Conservation (phyloP, 1,139 yeast genomes). For the Sugiyamaella grinbergsii region DNA sequence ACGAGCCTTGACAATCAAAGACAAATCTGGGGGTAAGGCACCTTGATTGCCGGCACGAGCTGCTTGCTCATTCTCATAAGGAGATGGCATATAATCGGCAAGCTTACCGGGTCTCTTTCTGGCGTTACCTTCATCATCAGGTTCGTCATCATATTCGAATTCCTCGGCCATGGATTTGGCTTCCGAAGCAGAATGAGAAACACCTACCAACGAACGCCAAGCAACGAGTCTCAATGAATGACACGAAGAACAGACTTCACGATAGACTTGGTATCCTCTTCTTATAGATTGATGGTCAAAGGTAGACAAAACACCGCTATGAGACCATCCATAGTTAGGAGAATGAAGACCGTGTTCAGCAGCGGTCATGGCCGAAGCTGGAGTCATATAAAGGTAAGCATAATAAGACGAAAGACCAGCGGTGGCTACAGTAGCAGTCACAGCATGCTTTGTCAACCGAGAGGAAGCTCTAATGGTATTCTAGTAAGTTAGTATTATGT, state of each 20-base stretch:
- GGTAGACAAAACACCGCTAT: conserved; percentile 81
- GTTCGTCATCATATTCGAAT: conserved; percentile 97
- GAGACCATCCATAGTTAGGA: conserved; percentile 92
- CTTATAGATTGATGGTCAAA: conserved; percentile 97
- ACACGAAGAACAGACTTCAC: conserved; percentile 99
- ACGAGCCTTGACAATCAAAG: conserved; percentile 97
- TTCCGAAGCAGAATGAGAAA: conserved; percentile 87
- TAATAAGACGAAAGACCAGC: conserved; percentile 40
- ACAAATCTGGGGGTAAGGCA: conserved; percentile 97
- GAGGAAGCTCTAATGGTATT: conserved; percentile 34
- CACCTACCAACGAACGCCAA: conserved; percentile 98
- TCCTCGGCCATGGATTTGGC: conserved; percentile 95
- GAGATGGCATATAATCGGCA: conserved; percentile 93
- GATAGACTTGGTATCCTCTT: conserved; percentile 99
- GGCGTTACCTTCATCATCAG: conserved; percentile 99
- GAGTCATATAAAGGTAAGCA: conserved; percentile 38
- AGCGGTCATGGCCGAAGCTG: conserved; percentile 94
- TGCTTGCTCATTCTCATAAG: conserved; percentile 97
- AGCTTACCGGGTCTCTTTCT: conserved; percentile 98
- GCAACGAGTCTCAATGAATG: conserved; percentile 97
- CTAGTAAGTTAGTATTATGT: conserved; percentile 17
- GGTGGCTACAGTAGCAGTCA: conserved; percentile 38
- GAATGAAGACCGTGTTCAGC: conserved; percentile 99
- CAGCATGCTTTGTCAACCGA: conserved; percentile 40
- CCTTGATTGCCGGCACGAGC: conserved; percentile 99